Evolutionary conservation across 2,329 filamentous ascomycete species (phyloP).

Genomic region (Pseudogymnoascus sp.): DNA sequence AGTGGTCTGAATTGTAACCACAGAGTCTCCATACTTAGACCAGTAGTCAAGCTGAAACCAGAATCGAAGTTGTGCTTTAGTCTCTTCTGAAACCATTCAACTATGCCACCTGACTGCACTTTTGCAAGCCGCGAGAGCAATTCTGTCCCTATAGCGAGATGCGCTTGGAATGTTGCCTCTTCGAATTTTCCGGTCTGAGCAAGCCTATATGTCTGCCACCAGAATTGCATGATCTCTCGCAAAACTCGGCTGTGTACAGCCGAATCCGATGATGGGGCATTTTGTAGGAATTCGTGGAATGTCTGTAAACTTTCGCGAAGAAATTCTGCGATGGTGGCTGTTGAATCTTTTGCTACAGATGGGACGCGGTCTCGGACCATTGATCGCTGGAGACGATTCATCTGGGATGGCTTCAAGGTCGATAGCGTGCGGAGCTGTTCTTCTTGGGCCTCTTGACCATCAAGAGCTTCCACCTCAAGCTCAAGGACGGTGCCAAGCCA

Average conservation of each 20-base stretch:
- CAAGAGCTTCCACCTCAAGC: conserved; percentile 38
- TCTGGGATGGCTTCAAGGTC: conserved; percentile 40
- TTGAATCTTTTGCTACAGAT: conserved; percentile 53
- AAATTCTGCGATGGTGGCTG: conserved; percentile 45
- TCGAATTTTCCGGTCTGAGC: conserved; percentile 43
- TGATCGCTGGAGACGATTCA: conserved; percentile 56
- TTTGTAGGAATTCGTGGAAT: conserved; percentile 38
- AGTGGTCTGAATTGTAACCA: conserved; percentile 66
- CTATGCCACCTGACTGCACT: conserved; percentile 8
- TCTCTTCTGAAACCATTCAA: conserved; percentile 26
- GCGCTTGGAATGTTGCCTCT: conserved; percentile 57
- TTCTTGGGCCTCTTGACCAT: conserved; percentile 35
- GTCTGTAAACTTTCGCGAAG: conserved; percentile 36
- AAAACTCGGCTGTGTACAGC: conserved; percentile 30
- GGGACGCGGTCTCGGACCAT: conserved; percentile 46
- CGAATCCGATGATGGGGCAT: conserved; percentile 20
- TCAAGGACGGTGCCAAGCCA: conserved; percentile 50
- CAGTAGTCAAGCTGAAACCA: conserved; percentile 65
- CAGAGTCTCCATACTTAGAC: conserved; percentile 69
- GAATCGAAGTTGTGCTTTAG: conserved; percentile 54
- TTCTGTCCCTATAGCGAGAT: conserved; percentile 38
- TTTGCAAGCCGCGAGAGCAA: conserved; percentile 11
- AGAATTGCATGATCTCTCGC: conserved; percentile 41
- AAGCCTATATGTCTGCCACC: conserved; percentile 45
- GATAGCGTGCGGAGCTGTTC: conserved; percentile 35